Conservation (phyloP, 176 grass and related monocot species). For the Paspalum vaginatum region DNA sequence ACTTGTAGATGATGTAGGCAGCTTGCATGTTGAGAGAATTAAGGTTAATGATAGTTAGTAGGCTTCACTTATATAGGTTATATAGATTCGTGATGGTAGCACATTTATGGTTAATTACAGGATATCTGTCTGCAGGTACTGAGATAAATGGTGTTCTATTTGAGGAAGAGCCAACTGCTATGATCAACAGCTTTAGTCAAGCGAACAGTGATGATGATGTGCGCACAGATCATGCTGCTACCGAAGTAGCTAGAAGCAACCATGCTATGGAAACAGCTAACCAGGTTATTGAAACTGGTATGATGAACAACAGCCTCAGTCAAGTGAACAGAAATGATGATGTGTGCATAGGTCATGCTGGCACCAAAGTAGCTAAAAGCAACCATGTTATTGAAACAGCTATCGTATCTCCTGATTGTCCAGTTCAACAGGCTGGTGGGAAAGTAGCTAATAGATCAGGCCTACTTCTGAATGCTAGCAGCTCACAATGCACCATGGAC, state of each 20-base stretch:
- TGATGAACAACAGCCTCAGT: not conserved
- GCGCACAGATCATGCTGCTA: not conserved
- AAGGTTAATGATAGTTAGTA: too few species aligned
- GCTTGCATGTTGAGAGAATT: too few species aligned
- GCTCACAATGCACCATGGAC: not conserved
- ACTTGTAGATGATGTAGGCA: too few species aligned
- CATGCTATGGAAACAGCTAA: not conserved
- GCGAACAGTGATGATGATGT: constrained; percentile 1
- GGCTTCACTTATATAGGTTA: too few species aligned
- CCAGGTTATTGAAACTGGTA: not conserved
- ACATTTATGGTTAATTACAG: not conserved
- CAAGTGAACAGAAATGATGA: constrained; percentile 9
- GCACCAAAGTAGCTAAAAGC: constrained; percentile 17
- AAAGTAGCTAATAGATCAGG: constrained; percentile 25
- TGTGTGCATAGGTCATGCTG: not conserved
- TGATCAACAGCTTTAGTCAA: not conserved
- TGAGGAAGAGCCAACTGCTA: constrained; percentile 4
- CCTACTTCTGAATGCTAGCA: constrained; percentile 13
- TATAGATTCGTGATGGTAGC: not conserved
- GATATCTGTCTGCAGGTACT: constrained; percentile 33
- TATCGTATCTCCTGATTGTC: not conserved
- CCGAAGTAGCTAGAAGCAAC: constrained; percentile 14
- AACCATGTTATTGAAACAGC: not conserved
- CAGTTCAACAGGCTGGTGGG: not conserved
- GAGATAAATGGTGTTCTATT: not conserved